Evolutionary conservation across 306 rosid genomes (phyloP), one percentile per base, ranked within the genome.

Genomic region (Medicago ruthenica): DNA sequence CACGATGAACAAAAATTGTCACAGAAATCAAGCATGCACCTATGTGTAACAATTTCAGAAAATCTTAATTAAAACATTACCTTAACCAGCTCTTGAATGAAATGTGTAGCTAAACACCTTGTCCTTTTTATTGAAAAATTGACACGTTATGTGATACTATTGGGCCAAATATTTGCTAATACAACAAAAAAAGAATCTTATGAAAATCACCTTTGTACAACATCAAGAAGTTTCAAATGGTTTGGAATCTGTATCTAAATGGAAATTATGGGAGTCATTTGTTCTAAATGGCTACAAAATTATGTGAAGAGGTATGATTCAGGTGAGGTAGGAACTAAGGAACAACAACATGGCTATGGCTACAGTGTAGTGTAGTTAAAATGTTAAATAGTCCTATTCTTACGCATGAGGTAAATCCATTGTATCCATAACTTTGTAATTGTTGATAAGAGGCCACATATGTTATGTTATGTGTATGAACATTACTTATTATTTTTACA

Each of bases 241-340:
- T 68, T 63, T 67, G 81, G 71, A 70, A 71, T 74, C 22, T 40
- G 16, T 50, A 31, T 61, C 55, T 27, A 14, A 40, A 41, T 61
- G 76, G 42, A 61, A 68, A 75, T 42, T 37, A 40, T 61, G 66
- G 12, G 75, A 76, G 47, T 54, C 34, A 53, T 64, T 17, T 24
- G 17, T 39, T 18, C 1, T 18, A 74, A 74, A 3, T 77, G 87
- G 62, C 78, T 77, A 77, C 63, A 62, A 77, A 62, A 58, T 66
- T 50, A 74, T 21, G 60, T 71, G 66, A 78, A 61, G 81, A 78
- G 85, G 76, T 58, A 73, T 22, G 36, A 62, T 84, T 44, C 83
- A 45, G 72, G 76, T 42, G 65, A 73, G 70, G 73, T 40, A n/a
- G 27, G 39, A 76, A 54, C 40, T 18, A 47, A 13, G 36, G 57